These are phyloP conservation scores for Mortierella sp. DNA, from an alignment of 371 early-diverging fungal species.

Conservation along the genomic window DNA sequence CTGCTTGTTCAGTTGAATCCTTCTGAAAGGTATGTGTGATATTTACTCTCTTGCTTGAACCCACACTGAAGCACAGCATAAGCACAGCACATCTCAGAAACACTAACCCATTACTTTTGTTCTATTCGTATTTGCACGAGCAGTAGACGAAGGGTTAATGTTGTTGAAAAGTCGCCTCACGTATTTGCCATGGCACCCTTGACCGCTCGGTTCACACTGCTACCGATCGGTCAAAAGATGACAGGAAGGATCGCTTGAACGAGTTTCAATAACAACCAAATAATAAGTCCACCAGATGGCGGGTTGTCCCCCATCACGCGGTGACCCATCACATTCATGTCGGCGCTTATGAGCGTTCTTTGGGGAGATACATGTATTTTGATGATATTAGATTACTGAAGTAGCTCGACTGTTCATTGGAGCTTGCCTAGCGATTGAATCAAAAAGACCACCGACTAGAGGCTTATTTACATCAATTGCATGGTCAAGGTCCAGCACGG, in stretches of 20 bases:
- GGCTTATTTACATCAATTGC: too few species aligned
- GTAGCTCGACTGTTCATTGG: conserved; percentile 24
- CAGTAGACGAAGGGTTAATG: conserved; percentile 29
- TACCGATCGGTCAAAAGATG: conserved; percentile 65
- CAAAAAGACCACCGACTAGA: conserved; percentile 12
- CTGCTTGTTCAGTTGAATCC: conserved; percentile 59
- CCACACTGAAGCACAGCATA: too few species aligned
- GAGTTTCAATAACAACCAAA: too few species aligned
- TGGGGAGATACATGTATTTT: too few species aligned
- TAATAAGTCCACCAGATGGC: too few species aligned
- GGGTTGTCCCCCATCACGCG: too few species aligned
- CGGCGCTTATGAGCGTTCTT: too few species aligned
- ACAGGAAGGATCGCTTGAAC: conserved; percentile 26
- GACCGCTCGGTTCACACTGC: conserved; percentile 61
- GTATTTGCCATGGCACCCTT: conserved; percentile 61
- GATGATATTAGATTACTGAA: conserved; percentile 13
- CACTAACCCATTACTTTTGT: too few species aligned
- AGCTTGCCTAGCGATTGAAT: conserved; percentile 30
- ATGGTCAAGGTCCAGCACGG: not conserved
- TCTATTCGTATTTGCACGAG: conserved; percentile 3
- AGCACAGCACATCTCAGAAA: too few species aligned
- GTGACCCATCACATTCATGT: too few species aligned
- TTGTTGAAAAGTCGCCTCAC: conserved; percentile 56
- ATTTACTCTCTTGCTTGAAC: too few species aligned
- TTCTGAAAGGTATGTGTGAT: conserved; percentile 45